Conservation (phyloP, 2,329 filamentous ascomycete genomes). For the Sporothrix mexicana region DNA sequence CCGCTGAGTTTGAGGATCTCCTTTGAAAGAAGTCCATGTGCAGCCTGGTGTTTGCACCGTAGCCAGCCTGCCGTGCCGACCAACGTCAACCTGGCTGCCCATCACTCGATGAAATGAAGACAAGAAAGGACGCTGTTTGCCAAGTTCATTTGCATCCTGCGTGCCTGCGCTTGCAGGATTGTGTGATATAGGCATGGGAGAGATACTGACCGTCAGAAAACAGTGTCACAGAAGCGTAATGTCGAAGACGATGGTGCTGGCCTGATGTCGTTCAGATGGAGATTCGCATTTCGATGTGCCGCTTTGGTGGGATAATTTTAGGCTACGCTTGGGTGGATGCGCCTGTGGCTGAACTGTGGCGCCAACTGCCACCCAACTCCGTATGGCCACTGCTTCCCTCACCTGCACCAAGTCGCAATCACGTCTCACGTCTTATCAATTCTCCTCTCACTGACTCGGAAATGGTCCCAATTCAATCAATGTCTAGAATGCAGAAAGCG, state of each 20-base stretch:
- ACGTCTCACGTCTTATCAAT: not conserved
- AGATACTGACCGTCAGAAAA: not conserved
- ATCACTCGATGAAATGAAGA: conserved; percentile 3
- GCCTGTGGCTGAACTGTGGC: conserved; percentile 18
- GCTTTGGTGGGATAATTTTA: not conserved
- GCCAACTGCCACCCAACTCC: not conserved
- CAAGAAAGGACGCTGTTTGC: not conserved
- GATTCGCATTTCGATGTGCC: not conserved
- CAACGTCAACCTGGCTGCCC: not conserved
- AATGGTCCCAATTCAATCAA: not conserved
- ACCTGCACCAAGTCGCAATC: not conserved
- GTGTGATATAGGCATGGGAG: too few relatives aligned
- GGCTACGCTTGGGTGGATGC: not conserved
- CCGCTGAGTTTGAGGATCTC: not conserved
- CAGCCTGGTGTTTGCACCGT: too few relatives aligned
- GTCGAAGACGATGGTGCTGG: not conserved
- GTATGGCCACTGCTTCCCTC: too few relatives aligned
- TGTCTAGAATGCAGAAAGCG: conserved; percentile 1
- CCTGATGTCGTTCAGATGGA: not conserved
- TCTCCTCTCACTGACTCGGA: not conserved
- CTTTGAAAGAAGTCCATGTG: too few relatives aligned
- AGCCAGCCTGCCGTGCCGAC: too few relatives aligned
- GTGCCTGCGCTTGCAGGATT: not conserved
- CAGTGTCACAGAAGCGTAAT: too few relatives aligned
- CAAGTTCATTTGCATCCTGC: not conserved